Conservation (phyloP, 345 rosid genomes). For the Stellera chamaejasme region DNA sequence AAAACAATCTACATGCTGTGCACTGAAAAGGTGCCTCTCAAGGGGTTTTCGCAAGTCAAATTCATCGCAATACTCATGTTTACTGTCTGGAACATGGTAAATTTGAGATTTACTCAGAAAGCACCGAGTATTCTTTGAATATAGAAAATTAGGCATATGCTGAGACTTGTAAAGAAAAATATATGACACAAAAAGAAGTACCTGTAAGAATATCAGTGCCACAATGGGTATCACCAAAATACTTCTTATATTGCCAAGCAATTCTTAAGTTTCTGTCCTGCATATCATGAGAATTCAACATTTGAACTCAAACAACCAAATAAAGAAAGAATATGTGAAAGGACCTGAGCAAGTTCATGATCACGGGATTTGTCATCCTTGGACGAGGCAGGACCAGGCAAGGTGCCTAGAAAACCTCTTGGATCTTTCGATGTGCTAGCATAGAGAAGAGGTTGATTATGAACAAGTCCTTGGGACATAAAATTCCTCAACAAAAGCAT, state of each 20-base stretch:
- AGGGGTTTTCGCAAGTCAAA: slow-evolving; percentile 93
- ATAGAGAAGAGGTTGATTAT: slow-evolving; percentile 70
- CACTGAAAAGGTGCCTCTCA: slow-evolving; percentile 61
- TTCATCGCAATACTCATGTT: slow-evolving; percentile 62
- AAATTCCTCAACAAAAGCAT: slow-evolving; percentile 87
- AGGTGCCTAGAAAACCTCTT: slow-evolving; percentile 77
- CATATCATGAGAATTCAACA: slow-evolving; percentile 7
- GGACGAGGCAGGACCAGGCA: slow-evolving; percentile 58
- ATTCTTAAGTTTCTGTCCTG: slow-evolving; percentile 77
- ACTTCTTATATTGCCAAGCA: slow-evolving; percentile 92
- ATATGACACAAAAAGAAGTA: slow-evolving; percentile 6
- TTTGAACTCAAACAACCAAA: slow-evolving; percentile 2
- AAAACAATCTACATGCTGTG: slow-evolving; percentile 59
- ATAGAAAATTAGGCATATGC: background rate
- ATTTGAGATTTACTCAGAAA: slow-evolving; percentile 3
- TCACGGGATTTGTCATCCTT: slow-evolving; percentile 50
- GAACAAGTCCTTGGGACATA: slow-evolving; percentile 96
- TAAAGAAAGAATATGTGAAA: background rate
- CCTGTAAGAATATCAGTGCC: slow-evolving; percentile 29
- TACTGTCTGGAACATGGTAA: slow-evolving; percentile 42
- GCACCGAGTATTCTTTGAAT: background rate
- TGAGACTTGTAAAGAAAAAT: background rate
- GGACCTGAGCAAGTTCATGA: slow-evolving; percentile 44
- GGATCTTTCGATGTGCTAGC: slow-evolving; percentile 81
- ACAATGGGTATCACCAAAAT: slow-evolving; percentile 59